Base-by-base conservation (phyloP, 306 rosid genomes). In the Cercis canadensis region DNA sequence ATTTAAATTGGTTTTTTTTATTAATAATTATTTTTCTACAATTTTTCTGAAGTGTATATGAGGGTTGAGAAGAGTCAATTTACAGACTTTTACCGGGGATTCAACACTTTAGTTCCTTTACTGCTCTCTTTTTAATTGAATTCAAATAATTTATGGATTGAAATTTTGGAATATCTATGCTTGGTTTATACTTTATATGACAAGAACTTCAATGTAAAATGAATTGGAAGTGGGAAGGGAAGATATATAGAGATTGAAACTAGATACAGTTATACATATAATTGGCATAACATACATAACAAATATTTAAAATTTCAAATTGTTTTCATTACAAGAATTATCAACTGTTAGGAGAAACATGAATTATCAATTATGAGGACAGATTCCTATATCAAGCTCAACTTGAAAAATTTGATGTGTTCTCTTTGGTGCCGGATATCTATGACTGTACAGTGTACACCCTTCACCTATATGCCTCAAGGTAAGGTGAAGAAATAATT, bases 301-400 rank as follows among this genome's bases (percentile, higher is more conserved):
- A 57, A 78, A 24, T 16, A 44, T 57, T 13, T 40, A 8, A 45
- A 9, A 62, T 41, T 32, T 6, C 33, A 33, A 68, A 47, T 56
- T 44, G 14, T 69, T 39, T 57, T 32, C 55, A 67, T 56, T 44
- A 64, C 75, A 78, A 57, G 58, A 82, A 64, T 52, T 52, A 71
- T 70, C 62, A 36, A 57, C 18, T 32, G 39, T 51, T 39, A 57
- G 2, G 66, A 63, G 53, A 59, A 74, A 31, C 59, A 11, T 34
- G 40, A 61, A 61, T 67, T 17, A 9, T 49, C 43, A 69, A 63
- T 45, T 66, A 41, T 17, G 3, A 56, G 29, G 29, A 1, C 29
- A 24, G 29, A 3, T 24, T 70, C 40, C 76, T 40, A 40, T 34
- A 33, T 41, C 57, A 57, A 59, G 34, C 53, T 57, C 57, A 31